phyloP scores from a whole-genome alignment of 129 eudicot genomes.

The Logfia minima region DNA sequence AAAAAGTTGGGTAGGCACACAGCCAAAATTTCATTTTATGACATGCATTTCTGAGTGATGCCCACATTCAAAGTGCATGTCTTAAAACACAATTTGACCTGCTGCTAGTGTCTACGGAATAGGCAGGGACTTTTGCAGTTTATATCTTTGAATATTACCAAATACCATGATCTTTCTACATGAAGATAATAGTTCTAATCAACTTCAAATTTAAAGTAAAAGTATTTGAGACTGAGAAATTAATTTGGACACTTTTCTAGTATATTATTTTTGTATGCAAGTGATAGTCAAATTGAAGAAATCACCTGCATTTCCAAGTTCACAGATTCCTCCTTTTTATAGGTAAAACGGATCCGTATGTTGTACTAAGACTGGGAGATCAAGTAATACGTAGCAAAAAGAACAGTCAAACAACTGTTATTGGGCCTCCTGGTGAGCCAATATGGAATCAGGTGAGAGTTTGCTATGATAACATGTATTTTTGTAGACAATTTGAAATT shows the following conservation, averaged over 20 bases:
- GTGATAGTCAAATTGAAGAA: background rate
- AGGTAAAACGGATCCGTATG: conserved; percentile 98
- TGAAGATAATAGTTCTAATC: no score
- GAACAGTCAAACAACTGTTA: conserved; percentile 96
- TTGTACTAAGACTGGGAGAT: conserved; percentile 81
- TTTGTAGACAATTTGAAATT: conserved; percentile 1
- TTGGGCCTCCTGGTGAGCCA: conserved; percentile 95
- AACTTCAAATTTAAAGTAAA: no score
- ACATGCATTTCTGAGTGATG: background rate
- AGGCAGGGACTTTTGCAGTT: background rate
- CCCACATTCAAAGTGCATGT: background rate
- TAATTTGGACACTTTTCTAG: background rate
- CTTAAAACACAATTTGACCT: conserved; percentile 5
- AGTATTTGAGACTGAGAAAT: background rate
- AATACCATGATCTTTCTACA: no score
- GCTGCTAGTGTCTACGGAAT: background rate
- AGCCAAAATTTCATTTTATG: no score
- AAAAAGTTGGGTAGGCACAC: no score
- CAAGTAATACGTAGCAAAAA: conserved; percentile 92
- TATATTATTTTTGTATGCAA: background rate
- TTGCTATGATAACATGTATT: background rate
- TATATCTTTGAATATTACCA: conserved; percentile 2
- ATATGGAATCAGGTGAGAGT: conserved; percentile 92
- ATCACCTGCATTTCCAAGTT: no score
- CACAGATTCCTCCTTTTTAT: background rate